phyloP scores from a whole-genome alignment of 768 basidiomycete species.

The Termitomyces sp. region DNA sequence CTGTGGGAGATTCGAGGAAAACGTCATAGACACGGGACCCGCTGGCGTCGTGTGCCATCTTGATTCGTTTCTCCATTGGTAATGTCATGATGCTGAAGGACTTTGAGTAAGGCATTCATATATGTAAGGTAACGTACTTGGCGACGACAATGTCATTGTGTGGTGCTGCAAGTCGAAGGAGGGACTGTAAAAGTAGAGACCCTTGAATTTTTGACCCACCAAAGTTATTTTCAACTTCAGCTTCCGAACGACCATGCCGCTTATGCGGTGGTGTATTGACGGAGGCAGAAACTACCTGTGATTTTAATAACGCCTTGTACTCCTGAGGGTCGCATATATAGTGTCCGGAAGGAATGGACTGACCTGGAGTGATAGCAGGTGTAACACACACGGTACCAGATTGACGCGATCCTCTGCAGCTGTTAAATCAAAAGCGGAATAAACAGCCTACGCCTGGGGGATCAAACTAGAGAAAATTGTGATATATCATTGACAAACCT shows the following conservation, averaged over 20 bases:
- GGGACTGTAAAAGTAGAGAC: slow-evolving; percentile 78
- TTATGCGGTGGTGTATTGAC: not conserved
- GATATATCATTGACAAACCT: slow-evolving; percentile 42
- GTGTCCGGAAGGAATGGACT: slow-evolving; percentile 10
- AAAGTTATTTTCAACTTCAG: slow-evolving; percentile 26
- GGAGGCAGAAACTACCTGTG: not conserved
- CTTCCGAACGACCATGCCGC: slow-evolving; percentile 18
- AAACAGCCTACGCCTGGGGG: slow-evolving; percentile 48
- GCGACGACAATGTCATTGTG: slow-evolving; percentile 68
- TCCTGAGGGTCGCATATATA: slow-evolving; percentile 17
- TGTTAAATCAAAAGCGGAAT: slow-evolving; percentile 55
- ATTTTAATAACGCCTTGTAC: slow-evolving; percentile 15
- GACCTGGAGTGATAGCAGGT: slow-evolving; percentile 51
- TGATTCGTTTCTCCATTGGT: slow-evolving; percentile 55
- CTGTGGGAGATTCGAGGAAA: slow-evolving; percentile 65
- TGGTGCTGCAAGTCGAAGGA: slow-evolving; percentile 67
- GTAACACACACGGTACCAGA: slow-evolving; percentile 69
- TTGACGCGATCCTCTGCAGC: slow-evolving; percentile 46
- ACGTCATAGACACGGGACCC: slow-evolving; percentile 82
- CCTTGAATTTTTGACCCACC: slow-evolving; percentile 80
- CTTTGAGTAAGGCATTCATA: slow-evolving; percentile 2
- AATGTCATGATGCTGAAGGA: slow-evolving; percentile 55
- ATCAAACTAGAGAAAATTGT: slow-evolving; percentile 8
- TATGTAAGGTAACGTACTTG: slow-evolving; percentile 45
- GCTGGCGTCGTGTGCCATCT: slow-evolving; percentile 50